Evolutionary conservation across 2,329 filamentous ascomycete genomes (phyloP), one percentile per base, ranked within the genome.

Genomic region (Apiospora pterosperma): DNA sequence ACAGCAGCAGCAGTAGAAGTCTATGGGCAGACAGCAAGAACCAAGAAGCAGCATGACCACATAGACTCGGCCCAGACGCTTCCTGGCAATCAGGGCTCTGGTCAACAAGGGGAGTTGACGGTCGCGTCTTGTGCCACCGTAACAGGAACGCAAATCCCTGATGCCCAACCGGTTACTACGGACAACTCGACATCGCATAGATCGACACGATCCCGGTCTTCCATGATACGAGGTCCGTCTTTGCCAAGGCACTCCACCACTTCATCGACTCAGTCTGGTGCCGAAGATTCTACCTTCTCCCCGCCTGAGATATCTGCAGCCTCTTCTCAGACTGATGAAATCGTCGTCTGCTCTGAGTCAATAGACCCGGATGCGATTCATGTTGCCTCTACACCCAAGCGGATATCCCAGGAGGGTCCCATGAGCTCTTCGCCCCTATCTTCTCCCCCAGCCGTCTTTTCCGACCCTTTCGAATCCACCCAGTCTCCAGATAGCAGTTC

Each of bases 391-490:
- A 74, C 69, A 7, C 74, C 72, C 48, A 72, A 66, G 59, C 71
- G 63, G 44, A 62, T 65, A 2, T 38, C 66, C 12, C 61, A 64
- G 6, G 66, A 69, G 14, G 69, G 71, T 10, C 65, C 72, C 4
- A 70, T 74, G 25, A 81, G 77, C 73, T 87, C 85, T 0, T 87
- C 85, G 1, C 85, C 85, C 0, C 76, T 88, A 14, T 88, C 85
- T 0, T 88, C 85, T 1, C 85, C 85, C 0, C 85, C 85, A 1
- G 80, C 82, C 0, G 71, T 79, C 23, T 75, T 84, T 11, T 86
- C 85, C 63, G 85, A 88, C 61, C 81, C 84, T 0, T 85, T 81
- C 63, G 76, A 78, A 19, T 72, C 71, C 36, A 69, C 69, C 31
- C 76, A 76, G 10, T 76, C 76, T 1, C 79, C 78, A 1, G 76